These are phyloP conservation scores for Psidium friedrichsthalianum DNA, from an alignment of 345 rosid genomes.

Conservation along the genomic window DNA sequence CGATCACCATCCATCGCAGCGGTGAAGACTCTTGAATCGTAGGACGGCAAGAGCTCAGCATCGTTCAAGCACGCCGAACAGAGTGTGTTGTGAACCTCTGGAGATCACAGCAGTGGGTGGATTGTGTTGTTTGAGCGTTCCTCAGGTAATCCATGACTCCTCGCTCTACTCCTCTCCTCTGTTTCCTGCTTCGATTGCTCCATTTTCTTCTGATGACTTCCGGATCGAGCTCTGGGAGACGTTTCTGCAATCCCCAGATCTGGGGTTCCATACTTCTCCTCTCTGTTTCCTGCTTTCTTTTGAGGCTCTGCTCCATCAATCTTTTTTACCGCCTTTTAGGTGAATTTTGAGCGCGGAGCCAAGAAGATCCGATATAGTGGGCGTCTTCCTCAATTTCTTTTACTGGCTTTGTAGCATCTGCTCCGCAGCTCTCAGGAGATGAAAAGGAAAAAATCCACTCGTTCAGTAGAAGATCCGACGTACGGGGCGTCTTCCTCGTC, in stretches of 20 bases:
- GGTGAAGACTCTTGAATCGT: not conserved
- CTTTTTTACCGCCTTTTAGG: not conserved
- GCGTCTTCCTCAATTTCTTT: not conserved
- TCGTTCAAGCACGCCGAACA: not conserved
- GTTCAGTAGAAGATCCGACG: not conserved
- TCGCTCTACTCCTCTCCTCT: not conserved
- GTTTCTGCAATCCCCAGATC: not conserved
- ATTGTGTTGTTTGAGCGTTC: not conserved
- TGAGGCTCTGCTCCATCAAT: not conserved
- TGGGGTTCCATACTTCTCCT: not conserved
- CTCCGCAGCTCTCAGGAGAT: not conserved
- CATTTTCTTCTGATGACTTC: not conserved
- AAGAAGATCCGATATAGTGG: not conserved
- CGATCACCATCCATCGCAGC: not conserved
- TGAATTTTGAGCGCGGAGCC: not conserved
- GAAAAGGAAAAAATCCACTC: not conserved
- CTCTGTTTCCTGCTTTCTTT: too few species aligned
- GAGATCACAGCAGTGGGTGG: not conserved
- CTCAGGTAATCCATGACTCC: not conserved
- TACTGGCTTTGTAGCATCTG: not conserved
- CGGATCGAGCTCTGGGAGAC: not conserved
- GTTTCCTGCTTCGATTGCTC: not conserved
- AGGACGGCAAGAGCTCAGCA: not conserved
- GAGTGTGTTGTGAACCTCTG: not conserved
- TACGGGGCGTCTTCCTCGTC: not conserved